Conservation (phyloP, 2,329 filamentous ascomycete genomes). For the Aureobasidium sp. region DNA sequence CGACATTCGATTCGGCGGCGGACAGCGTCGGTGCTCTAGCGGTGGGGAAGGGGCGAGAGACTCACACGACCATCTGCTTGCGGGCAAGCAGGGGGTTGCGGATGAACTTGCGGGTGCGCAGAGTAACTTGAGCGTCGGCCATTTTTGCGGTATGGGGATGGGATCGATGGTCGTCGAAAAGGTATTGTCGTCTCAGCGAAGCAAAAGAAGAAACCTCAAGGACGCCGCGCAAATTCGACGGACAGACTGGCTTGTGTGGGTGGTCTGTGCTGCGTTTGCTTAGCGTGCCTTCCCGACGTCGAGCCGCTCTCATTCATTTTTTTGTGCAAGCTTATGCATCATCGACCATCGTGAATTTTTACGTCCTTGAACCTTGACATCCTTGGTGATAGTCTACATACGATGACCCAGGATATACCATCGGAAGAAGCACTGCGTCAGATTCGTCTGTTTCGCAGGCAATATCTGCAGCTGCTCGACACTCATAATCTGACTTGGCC, state of each 20-base stretch:
- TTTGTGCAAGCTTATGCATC: background rate
- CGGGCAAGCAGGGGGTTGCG: constrained; percentile 97
- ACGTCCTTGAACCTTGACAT: background rate
- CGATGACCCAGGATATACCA: background rate
- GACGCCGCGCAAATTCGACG: constrained; percentile 1
- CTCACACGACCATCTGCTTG: constrained; percentile 98
- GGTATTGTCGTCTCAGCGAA: constrained; percentile 9
- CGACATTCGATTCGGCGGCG: background rate
- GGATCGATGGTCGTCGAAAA: constrained; percentile 11
- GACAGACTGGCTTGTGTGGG: background rate
- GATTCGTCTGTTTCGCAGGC: constrained; percentile 52
- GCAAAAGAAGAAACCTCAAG: background rate
- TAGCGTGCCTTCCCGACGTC: background rate
- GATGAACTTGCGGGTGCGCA: constrained; percentile 99
- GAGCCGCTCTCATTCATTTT: background rate
- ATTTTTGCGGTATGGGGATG: constrained; percentile 56
- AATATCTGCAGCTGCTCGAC: constrained; percentile 73
- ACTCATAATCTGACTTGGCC: constrained; percentile 57
- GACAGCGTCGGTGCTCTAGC: constrained; percentile 10
- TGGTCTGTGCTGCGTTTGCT: background rate
- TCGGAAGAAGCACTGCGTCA: constrained; percentile 16
- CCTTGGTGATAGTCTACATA: background rate
- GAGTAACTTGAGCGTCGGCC: constrained; percentile 62
- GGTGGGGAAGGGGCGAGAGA: constrained; percentile 17
- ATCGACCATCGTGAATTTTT: background rate